Percentiles rank a stretch among this genome's conserved stretches.
Evolutionary conservation across 192 early-diverging fungal genomes (phyloP).

Genomic region (Kickxella alabastrina): DNA sequence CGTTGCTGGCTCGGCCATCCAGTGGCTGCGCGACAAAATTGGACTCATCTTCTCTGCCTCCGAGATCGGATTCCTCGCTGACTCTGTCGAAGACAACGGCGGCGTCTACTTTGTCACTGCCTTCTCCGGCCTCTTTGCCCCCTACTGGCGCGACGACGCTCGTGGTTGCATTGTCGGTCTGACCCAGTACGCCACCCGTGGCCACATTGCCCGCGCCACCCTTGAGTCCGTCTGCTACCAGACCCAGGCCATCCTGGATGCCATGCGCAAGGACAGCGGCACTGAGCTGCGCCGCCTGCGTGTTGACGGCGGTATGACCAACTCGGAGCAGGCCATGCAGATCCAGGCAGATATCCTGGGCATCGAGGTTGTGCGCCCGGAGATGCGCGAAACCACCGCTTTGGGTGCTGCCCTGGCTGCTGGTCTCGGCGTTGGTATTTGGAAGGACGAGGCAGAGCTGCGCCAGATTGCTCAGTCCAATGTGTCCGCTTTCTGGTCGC

Average conservation of each 20-base stretch:
- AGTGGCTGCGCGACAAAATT: constrained; percentile 87
- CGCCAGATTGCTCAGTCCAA: constrained; percentile 53
- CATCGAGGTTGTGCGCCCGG: constrained; percentile 75
- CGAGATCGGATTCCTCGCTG: constrained; percentile 74
- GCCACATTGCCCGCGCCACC: constrained; percentile 82
- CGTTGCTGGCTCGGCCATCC: constrained; percentile 84
- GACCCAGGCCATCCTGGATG: constrained; percentile 79
- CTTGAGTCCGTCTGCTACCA: constrained; percentile 91
- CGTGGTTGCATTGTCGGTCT: constrained; percentile 82
- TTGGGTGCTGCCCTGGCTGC: constrained; percentile 90
- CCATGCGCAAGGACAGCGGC: constrained; percentile 82
- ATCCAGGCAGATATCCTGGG: constrained; percentile 82
- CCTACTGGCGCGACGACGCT: constrained; percentile 91
- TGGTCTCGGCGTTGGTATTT: constrained; percentile 68
- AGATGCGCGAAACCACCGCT: constrained; percentile 89
- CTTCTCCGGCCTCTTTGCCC: constrained; percentile 89
- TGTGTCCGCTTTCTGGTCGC: constrained; percentile 48
- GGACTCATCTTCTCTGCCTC: constrained; percentile 68
- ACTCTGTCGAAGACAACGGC: constrained; percentile 66
- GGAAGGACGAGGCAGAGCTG: constrained; percentile 56
- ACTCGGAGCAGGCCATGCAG: constrained; percentile 89
- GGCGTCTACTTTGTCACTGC: constrained; percentile 96
- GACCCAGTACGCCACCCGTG: constrained; percentile 81
- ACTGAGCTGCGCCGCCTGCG: constrained; percentile 66
- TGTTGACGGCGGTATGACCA: constrained; percentile 92